Percentiles rank a stretch among this genome's conserved stretches.
These are phyloP conservation scores for Amylostereum areolatum DNA, from an alignment of 1,284 basidiomycete genomes.

Conservation along the genomic window DNA sequence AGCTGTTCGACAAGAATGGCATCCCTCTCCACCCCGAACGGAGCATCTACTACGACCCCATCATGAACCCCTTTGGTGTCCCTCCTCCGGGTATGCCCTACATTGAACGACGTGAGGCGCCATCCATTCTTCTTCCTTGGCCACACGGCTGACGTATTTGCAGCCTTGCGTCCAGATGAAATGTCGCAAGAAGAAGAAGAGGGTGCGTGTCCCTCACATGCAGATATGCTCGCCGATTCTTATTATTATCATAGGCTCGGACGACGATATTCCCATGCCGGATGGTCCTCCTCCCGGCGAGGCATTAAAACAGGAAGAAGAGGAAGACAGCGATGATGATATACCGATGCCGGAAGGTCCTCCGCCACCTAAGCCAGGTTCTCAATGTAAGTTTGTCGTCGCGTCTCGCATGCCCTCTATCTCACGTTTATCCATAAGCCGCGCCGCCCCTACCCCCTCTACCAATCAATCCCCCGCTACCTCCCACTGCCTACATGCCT, in stretches of 20 bases:
- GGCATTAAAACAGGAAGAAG: conserved; percentile 27
- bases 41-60: conserved; percentile 88
- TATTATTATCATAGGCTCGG: conserved; percentile 17
- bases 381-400: conserved; percentile 5
- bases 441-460: conserved; percentile 23
- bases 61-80: conserved; percentile 94
- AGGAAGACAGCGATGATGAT: conserved; percentile 64
- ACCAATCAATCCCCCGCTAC: conserved; percentile 17
- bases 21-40: conserved; percentile 81
- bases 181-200: conserved; percentile 50
- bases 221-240: no score
- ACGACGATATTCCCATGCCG: conserved; percentile 66
- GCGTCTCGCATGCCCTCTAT: not conserved
- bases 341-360: conserved; percentile 84
- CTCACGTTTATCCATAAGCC: conserved; percentile 1
- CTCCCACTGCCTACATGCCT: conserved; percentile 6
- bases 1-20: conserved; percentile 76
- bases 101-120: conserved; percentile 66
- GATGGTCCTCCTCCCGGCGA: conserved; percentile 66
- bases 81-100: conserved; percentile 97
- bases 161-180: conserved; percentile 60
- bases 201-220: conserved; percentile 19
- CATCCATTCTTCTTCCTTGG: not conserved
- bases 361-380: conserved; percentile 32
- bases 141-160: conserved; percentile 2